A percentile compares a stretch with the other conserved stretches of the same genome.
phyloP scores from a whole-genome alignment of 2,329 filamentous ascomycete species.

The Ceratocystiopsis sp. region DNA sequence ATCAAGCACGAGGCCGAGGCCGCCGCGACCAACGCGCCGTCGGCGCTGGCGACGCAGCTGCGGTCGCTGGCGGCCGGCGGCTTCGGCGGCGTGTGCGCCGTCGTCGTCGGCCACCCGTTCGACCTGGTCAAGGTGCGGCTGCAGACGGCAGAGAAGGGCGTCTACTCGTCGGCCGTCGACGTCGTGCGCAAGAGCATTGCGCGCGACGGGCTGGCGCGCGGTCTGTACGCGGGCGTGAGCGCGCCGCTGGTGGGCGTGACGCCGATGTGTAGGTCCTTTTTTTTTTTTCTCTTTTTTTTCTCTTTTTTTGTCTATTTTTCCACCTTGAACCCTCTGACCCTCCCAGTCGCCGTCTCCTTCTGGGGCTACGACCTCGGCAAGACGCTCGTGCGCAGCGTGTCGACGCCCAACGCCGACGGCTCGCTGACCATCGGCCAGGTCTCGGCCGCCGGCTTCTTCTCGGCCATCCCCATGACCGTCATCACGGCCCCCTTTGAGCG shows the following conservation, averaged over 20 bases:
- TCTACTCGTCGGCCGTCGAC: constrained; percentile 81
- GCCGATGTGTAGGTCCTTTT: constrained; percentile 72
- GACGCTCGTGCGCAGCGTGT: constrained; percentile 56
- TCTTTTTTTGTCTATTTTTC: neutral
- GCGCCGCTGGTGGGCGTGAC: constrained; percentile 91
- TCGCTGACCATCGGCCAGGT: constrained; percentile 71
- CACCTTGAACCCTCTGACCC: neutral
- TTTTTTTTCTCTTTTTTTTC: neutral
- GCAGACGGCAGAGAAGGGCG: constrained; percentile 87
- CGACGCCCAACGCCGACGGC: constrained; percentile 47
- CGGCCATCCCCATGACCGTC: constrained; percentile 87
- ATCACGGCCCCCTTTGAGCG: constrained; percentile 99
- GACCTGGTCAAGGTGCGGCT: constrained; percentile 95
- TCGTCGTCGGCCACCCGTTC: constrained; percentile 89
- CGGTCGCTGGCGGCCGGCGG: constrained; percentile 79
- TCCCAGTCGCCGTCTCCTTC: constrained; percentile 48
- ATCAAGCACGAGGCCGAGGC: constrained; percentile 1
- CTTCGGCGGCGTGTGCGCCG: constrained; percentile 85
- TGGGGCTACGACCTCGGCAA: constrained; percentile 96
- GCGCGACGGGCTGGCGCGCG: constrained; percentile 61
- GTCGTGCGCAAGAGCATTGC: constrained; percentile 81
- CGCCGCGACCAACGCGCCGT: constrained; percentile 17
- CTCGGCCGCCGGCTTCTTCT: constrained; percentile 90
- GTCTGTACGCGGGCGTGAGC: constrained; percentile 91
- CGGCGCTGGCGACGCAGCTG: constrained; percentile 31